These are phyloP conservation scores for Aspergillus fumigatus DNA, from an alignment of 2,329 filamentous ascomycete species.

Conservation along the genomic window DNA sequence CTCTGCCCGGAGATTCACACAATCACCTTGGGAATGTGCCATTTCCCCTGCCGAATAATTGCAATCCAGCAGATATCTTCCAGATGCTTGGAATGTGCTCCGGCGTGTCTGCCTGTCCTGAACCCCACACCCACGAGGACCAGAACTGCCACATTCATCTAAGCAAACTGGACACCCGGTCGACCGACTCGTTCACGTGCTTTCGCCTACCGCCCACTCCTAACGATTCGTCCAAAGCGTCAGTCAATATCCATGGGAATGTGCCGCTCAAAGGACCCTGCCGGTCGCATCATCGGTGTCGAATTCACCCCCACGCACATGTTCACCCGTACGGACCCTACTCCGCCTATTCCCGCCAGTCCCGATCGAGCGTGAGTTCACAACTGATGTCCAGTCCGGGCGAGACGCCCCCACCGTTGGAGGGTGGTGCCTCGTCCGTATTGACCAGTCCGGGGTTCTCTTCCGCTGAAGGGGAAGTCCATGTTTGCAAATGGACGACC, in stretches of 20 bases:
- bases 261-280: constrained; percentile 24
- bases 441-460: constrained; percentile 35
- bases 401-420: constrained; percentile 34
- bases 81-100: constrained; percentile 34
- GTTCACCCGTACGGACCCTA: constrained; percentile 31
- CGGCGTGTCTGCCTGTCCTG: constrained; percentile 24
- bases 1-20: constrained; percentile 26
- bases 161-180: constrained; percentile 20
- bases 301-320: constrained; percentile 29
- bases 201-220: constrained; percentile 30
- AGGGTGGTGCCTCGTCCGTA: constrained; percentile 30
- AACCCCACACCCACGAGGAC: constrained; percentile 21
- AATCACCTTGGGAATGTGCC: constrained; percentile 18
- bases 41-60: constrained; percentile 23
- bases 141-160: constrained; percentile 11
- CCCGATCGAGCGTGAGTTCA: constrained; percentile 34
- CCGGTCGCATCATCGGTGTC: constrained; percentile 32
- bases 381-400: constrained; percentile 34
- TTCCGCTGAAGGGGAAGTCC: constrained; percentile 27
- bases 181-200: constrained; percentile 23
- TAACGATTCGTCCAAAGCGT: constrained; percentile 25
- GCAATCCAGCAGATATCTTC: constrained; percentile 33
- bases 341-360: constrained; percentile 33
- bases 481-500: constrained; percentile 37
- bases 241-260: constrained; percentile 18